phyloP scores from a whole-genome alignment of 2,329 filamentous ascomycete genomes.

The Alternaria arborescens region DNA sequence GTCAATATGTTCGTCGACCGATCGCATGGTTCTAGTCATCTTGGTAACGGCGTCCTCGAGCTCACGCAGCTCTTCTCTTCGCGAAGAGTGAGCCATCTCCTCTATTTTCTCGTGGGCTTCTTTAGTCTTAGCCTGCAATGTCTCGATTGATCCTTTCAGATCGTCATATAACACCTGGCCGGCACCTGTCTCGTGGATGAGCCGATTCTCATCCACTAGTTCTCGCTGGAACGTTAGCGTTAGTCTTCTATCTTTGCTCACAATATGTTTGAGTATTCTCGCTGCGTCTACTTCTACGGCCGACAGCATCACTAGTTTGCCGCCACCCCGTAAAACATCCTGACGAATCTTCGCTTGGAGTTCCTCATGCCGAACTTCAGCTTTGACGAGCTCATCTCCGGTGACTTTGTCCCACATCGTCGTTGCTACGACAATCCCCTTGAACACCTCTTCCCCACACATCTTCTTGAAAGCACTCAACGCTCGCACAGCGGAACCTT shows the following conservation, averaged over 20 bases:
- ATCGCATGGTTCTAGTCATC: background rate
- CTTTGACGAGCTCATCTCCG: background rate
- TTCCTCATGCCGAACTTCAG: background rate
- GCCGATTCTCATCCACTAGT: constrained; percentile 4
- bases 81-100: background rate
- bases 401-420: constrained; percentile 52
- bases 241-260: constrained; percentile 1
- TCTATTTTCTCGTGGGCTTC: background rate
- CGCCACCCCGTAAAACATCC: background rate
- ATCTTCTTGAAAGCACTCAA: constrained; percentile 57
- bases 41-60: background rate
- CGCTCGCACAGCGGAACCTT: constrained; percentile 53
- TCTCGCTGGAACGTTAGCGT: constrained; percentile 11
- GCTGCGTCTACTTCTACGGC: constrained; percentile 6
- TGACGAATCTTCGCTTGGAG: background rate
- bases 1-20: background rate
- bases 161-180: constrained; percentile 2
- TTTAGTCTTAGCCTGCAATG: background rate
- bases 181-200: constrained; percentile 5
- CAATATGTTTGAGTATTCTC: constrained; percentile 11
- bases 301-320: background rate
- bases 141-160: background rate
- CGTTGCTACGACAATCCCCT: constrained; percentile 54
- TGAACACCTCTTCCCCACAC: constrained; percentile 52
- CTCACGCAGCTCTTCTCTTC: background rate